Evolutionary conservation across 2,329 filamentous ascomycete genomes (phyloP), one percentile per base, ranked within the genome.

Genomic region (Penicillium sp.): DNA sequence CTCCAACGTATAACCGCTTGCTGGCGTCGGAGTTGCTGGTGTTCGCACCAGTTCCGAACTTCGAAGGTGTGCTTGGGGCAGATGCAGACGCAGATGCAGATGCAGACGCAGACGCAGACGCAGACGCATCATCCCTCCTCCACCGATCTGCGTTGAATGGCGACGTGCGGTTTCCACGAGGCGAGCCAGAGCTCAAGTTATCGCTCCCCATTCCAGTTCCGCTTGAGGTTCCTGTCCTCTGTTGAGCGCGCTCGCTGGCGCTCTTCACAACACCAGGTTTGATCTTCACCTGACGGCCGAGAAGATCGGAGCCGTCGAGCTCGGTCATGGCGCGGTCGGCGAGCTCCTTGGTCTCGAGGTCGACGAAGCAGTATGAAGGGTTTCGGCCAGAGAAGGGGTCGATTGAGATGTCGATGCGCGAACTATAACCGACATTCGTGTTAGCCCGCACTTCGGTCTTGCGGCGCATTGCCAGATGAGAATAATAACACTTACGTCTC

Each of bases 321-420:
- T 82, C 78, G n/a, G 75, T 70, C 72, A 91, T 86, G 1, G 86
- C 87, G 1, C 74, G 74, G 5, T 85, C 80, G 3, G 89, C 89
- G 31, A 86, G 79, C 30, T 85, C 85, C 50, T 82, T 81, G 51
- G 81, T 82, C 50, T 76, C 75, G 61, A 92, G 85, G 69, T 92
- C 89, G 50, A 91, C 85, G 68, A 92, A 92, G 78, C 89, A 92
- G 77, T 91, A 91, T 44, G 88, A 89, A 0, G 89, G 89, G 72
- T 91, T 92, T 49, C 89, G 82, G 46, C 84, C 86, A 31, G 85
- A 89, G 73, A 90, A 86, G 1, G 88, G 85, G 69, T 92, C 89
- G 57, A 90, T 83, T 0, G 88, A 88, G 68, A 92, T 89, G 72
- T 90, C 87, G 66, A 91, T 85, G 51, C 85, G 84, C 66, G 84